Evolutionary conservation across 1,284 basidiomycete genomes (phyloP).

Genomic region (Gymnopus androsaceus): DNA sequence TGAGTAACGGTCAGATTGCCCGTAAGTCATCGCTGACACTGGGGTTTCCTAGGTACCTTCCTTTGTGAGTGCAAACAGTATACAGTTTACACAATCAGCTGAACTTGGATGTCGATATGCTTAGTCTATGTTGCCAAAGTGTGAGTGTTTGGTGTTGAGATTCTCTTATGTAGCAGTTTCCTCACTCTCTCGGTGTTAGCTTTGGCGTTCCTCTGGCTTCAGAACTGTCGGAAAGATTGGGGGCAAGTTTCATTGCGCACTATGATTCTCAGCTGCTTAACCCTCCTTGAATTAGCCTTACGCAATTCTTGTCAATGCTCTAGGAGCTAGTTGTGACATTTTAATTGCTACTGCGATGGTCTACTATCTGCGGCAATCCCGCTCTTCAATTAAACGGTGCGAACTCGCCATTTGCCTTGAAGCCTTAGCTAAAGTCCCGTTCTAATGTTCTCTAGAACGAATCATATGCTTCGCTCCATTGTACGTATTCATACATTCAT

Average conservation of each 20-base stretch:
- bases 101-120: background rate
- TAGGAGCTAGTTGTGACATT: constrained; percentile 10
- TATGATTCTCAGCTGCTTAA: background rate
- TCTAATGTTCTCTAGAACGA: constrained; percentile 2
- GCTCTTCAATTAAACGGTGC: constrained; percentile 10
- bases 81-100: background rate
- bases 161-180: background rate
- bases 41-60: constrained; percentile 1
- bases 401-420: background rate
- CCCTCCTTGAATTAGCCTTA: background rate
- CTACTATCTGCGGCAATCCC: constrained; percentile 5
- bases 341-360: constrained; percentile 11
- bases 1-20: background rate
- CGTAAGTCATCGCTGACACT: background rate
- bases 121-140: constrained; percentile 8
- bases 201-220: constrained; percentile 1
- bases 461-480: constrained; percentile 8
- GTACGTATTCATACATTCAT: background rate
- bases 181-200: background rate
- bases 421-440: background rate
- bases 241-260: background rate
- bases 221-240: constrained; percentile 2
- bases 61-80: constrained; percentile 3
- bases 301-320: constrained; percentile 11
- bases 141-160: background rate